A percentile compares a stretch with the other conserved stretches of the same genome.
These are phyloP conservation scores for Viscum album DNA, from an alignment of 177 flowering plant species.

Conservation along the genomic window DNA sequence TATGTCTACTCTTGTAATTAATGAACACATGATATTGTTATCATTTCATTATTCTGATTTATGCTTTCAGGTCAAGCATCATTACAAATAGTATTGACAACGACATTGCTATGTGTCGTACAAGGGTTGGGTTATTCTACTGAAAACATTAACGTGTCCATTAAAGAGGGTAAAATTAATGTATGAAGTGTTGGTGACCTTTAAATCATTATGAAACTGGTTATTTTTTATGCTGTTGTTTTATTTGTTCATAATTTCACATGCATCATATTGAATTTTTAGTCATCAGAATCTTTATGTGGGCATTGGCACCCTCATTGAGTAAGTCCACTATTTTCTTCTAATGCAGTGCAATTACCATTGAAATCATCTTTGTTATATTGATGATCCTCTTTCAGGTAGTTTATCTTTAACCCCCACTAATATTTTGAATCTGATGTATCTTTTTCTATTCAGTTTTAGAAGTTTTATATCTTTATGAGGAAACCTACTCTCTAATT, in stretches of 20 bases:
- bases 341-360: conserved; percentile 74
- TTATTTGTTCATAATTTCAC: conserved; percentile 47
- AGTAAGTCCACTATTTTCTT: conserved; percentile 67
- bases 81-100: no score
- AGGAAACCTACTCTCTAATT: background rate
- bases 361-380: conserved; percentile 70
- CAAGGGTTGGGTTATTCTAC: conserved; percentile 38
- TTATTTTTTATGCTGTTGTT: background rate
- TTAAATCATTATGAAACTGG: background rate
- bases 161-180: conserved; percentile 52
- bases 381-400: conserved; percentile 89
- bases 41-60: no score
- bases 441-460: background rate
- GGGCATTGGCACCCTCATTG: conserved; percentile 47
- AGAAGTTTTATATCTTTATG: background rate
- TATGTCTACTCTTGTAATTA: no score
- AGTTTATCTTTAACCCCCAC: background rate
- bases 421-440: background rate
- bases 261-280: conserved; percentile 47
- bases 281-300: conserved; percentile 39
- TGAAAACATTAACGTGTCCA: conserved; percentile 41
- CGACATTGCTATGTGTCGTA: no score
- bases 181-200: background rate
- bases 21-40: no score
- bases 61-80: no score